A percentile compares a stretch with the other conserved stretches of the same genome.
Conservation (phyloP, 208 protist species). For the Kentomonas sorsogonicus region DNA sequence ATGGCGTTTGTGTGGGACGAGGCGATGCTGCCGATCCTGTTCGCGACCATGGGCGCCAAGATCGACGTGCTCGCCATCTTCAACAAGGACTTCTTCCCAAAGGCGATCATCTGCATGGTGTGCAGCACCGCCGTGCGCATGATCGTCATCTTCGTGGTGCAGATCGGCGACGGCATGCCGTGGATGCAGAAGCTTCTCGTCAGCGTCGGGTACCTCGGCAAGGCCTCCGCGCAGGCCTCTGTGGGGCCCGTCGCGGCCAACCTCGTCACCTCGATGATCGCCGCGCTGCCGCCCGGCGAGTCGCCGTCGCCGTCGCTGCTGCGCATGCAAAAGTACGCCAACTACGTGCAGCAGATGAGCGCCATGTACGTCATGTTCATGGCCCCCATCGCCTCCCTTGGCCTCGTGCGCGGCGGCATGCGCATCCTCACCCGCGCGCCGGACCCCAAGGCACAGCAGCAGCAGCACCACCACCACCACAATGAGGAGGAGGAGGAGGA, state of each 20-base stretch:
- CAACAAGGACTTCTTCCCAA: slow-evolving; percentile 59
- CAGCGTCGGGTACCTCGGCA: slow-evolving; percentile 62
- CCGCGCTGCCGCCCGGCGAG: slow-evolving; percentile 20
- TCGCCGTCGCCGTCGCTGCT: slow-evolving; percentile 16
- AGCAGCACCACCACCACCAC: neutral
- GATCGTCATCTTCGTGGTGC: slow-evolving; percentile 41
- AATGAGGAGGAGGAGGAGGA: neutral
- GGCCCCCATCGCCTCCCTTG: slow-evolving; percentile 56
- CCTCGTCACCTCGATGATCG: slow-evolving; percentile 39
- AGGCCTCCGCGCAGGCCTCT: slow-evolving; percentile 73
- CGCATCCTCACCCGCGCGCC: slow-evolving; percentile 25
- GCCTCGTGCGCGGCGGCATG: slow-evolving; percentile 51
- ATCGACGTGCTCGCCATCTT: slow-evolving; percentile 62
- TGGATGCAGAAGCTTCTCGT: slow-evolving; percentile 58
- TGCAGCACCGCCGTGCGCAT: slow-evolving; percentile 55
- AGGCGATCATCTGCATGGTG: slow-evolving; percentile 50
- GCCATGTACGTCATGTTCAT: slow-evolving; percentile 81
- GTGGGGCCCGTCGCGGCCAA: slow-evolving; percentile 59
- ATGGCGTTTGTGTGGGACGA: slow-evolving; percentile 70
- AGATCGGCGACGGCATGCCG: slow-evolving; percentile 42
- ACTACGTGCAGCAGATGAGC: slow-evolving; percentile 64
- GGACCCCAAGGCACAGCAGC: slow-evolving; percentile 6
- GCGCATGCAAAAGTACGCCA: slow-evolving; percentile 41
- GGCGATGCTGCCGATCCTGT: slow-evolving; percentile 63
- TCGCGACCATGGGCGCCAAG: slow-evolving; percentile 68